phyloP scores from a whole-genome alignment of 108 stramenopile genomes.

The Licmophora abbreviata region DNA sequence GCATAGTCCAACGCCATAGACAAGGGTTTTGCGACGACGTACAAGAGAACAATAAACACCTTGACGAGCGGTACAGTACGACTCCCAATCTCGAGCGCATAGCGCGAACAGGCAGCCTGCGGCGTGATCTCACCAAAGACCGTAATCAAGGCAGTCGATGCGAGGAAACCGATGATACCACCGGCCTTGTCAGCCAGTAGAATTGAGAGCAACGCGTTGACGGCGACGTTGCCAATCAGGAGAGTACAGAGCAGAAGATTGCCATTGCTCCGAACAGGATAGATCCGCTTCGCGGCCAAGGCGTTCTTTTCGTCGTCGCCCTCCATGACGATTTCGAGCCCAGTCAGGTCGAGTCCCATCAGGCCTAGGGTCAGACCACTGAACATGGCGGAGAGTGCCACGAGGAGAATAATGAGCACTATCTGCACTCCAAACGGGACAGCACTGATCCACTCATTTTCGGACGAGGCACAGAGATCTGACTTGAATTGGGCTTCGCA shows the following conservation, averaged over 20 bases:
- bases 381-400: slow-evolving; percentile 79
- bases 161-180: slow-evolving; percentile 85
- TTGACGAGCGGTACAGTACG: slow-evolving; percentile 66
- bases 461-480: background rate
- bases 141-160: slow-evolving; percentile 78
- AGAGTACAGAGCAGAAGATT: slow-evolving; percentile 96
- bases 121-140: slow-evolving; percentile 98
- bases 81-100: slow-evolving; percentile 86
- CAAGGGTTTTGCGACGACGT: slow-evolving; percentile 74
- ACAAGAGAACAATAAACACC: slow-evolving; percentile 68
- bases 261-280: slow-evolving; percentile 87
- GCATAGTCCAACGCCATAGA: slow-evolving; percentile 52
- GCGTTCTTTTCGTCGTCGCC: slow-evolving; percentile 58
- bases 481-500: background rate
- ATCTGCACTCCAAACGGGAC: slow-evolving; percentile 50
- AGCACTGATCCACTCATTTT: slow-evolving; percentile 1
- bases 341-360: slow-evolving; percentile 91
- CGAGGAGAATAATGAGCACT: slow-evolving; percentile 44
- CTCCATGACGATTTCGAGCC: slow-evolving; percentile 93
- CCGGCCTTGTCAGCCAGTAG: slow-evolving; percentile 80
- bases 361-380: slow-evolving; percentile 92
- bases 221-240: slow-evolving; percentile 94
- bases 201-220: slow-evolving; percentile 93
- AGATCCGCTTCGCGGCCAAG: slow-evolving; percentile 59
- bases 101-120: slow-evolving; percentile 90